A percentile compares a stretch with the other conserved stretches of the same genome.
These are phyloP conservation scores for Lactarius psammicola DNA, from an alignment of 768 basidiomycete species.

Conservation along the genomic window DNA sequence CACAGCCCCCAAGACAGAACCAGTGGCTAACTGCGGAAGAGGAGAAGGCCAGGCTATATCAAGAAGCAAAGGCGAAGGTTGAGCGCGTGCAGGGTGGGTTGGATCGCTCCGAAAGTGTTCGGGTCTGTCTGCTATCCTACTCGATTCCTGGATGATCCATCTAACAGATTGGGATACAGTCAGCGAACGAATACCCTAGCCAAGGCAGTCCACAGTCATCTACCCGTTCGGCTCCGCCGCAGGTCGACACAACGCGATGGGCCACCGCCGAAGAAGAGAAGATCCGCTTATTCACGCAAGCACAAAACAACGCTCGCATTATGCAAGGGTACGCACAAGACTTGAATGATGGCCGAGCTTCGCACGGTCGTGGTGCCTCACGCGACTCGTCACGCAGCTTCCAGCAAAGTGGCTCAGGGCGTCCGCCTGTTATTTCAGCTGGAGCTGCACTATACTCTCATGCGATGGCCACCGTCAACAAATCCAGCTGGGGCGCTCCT, in stretches of 20 bases:
- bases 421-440: slow-evolving; percentile 36
- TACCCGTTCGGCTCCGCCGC: slow-evolving; percentile 24
- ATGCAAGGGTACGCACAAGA: slow-evolving; percentile 47
- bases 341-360: slow-evolving; percentile 30
- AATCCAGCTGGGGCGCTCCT: slow-evolving; percentile 16
- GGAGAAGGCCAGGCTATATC: slow-evolving; percentile 45
- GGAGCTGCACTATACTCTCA: slow-evolving; percentile 47
- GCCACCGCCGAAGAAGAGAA: slow-evolving; percentile 77
- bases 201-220: slow-evolving; percentile 29
- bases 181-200: slow-evolving; percentile 16
- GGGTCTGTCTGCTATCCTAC: slow-evolving; percentile 23
- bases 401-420: slow-evolving; percentile 26
- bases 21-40: slow-evolving; percentile 42
- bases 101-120: slow-evolving; percentile 34
- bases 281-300: slow-evolving; percentile 61
- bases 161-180: not conserved
- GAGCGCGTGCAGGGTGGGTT: slow-evolving; percentile 40
- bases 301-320: slow-evolving; percentile 61
- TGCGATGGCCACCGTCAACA: slow-evolving; percentile 44
- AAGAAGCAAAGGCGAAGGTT: slow-evolving; percentile 42
- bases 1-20: not conserved
- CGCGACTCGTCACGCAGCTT: slow-evolving; percentile 23
- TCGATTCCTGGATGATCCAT: not conserved
- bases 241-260: slow-evolving; percentile 42
- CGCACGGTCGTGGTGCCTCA: slow-evolving; percentile 23